phyloP scores from a whole-genome alignment of 129 eudicot species.

The Ambrosia artemisiifolia region DNA sequence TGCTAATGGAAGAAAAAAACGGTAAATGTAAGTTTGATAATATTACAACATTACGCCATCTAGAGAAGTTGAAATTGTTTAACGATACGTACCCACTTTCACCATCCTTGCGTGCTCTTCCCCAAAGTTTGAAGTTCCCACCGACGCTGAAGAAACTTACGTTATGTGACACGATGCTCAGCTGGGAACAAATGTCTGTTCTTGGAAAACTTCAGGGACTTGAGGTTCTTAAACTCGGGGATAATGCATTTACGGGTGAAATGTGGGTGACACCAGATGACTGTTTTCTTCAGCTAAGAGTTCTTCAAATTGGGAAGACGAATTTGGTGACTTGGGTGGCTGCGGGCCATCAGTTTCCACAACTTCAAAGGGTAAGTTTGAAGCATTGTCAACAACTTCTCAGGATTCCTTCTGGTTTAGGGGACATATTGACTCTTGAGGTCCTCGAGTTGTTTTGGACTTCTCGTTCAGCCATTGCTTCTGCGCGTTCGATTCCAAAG shows the following conservation, averaged over 20 bases:
- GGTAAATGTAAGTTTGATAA: constrained; percentile 28
- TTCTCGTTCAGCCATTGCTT: background rate
- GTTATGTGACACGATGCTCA: constrained; percentile 31
- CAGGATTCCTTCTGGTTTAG: background rate
- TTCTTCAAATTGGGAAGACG: constrained; percentile 36
- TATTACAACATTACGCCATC: constrained; percentile 27
- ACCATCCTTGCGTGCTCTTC: constrained; percentile 11
- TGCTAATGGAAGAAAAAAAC: constrained; percentile 34
- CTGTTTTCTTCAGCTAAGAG: constrained; percentile 36
- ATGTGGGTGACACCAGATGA: constrained; percentile 39
- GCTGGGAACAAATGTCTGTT: constrained; percentile 43
- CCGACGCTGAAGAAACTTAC: constrained; percentile 37
- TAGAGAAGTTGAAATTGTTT: constrained; percentile 41
- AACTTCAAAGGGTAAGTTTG: constrained; percentile 31
- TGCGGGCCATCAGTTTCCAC: constrained; percentile 39
- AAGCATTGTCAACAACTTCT: constrained; percentile 25
- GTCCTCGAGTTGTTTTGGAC: background rate
- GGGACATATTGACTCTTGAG: background rate
- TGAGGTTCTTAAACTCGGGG: constrained; percentile 47
- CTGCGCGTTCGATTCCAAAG: constrained; percentile 6
- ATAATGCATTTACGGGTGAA: constrained; percentile 41
- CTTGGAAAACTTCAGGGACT: constrained; percentile 44
- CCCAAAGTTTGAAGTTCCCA: constrained; percentile 27
- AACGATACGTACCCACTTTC: constrained; percentile 34
- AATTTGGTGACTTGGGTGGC: constrained; percentile 45